These are phyloP conservation scores for Rhodotorula graminis DNA, from an alignment of 768 basidiomycete species.

Conservation along the genomic window DNA sequence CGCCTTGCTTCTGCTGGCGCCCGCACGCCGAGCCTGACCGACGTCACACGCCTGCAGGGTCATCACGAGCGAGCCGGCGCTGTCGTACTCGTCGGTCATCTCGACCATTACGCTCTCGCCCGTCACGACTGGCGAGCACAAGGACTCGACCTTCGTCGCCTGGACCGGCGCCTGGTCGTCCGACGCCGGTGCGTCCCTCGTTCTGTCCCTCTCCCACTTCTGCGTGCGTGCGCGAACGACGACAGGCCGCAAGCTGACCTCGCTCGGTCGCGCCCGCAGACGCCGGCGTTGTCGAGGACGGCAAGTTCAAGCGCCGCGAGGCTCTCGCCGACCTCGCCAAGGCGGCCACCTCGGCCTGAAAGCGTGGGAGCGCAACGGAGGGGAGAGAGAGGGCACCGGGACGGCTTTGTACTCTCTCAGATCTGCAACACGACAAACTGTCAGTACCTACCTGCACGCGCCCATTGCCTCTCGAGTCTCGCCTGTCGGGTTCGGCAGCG, in stretches of 20 bases:
- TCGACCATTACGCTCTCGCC: slow-evolving; percentile 44
- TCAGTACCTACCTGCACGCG: too few species aligned
- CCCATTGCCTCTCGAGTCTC: too few species aligned
- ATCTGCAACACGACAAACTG: too few species aligned
- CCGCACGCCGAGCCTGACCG: too few species aligned
- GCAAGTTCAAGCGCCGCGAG: slow-evolving; percentile 45
- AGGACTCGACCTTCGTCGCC: slow-evolving; percentile 42
- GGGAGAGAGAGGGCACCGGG: too few species aligned
- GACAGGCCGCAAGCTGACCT: background rate
- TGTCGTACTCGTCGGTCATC: slow-evolving; percentile 45
- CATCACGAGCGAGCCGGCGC: slow-evolving; percentile 43
- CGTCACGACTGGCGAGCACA: slow-evolving; percentile 42
- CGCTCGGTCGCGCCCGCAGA: background rate
- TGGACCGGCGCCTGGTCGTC: slow-evolving; percentile 42
- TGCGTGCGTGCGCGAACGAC: too few species aligned
- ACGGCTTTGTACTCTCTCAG: too few species aligned
- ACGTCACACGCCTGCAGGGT: slow-evolving; percentile 16
- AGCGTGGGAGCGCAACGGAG: too few species aligned
- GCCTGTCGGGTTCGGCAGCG: too few species aligned
- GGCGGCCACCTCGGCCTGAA: background rate
- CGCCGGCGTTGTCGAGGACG: slow-evolving; percentile 42
- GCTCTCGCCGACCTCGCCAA: slow-evolving; percentile 45
- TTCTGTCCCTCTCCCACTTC: background rate
- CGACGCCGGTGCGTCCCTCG: slow-evolving; percentile 36
- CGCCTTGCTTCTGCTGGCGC: too few species aligned